phyloP scores from a whole-genome alignment of 108 stramenopile species.

The Mediolabrus comicus region DNA sequence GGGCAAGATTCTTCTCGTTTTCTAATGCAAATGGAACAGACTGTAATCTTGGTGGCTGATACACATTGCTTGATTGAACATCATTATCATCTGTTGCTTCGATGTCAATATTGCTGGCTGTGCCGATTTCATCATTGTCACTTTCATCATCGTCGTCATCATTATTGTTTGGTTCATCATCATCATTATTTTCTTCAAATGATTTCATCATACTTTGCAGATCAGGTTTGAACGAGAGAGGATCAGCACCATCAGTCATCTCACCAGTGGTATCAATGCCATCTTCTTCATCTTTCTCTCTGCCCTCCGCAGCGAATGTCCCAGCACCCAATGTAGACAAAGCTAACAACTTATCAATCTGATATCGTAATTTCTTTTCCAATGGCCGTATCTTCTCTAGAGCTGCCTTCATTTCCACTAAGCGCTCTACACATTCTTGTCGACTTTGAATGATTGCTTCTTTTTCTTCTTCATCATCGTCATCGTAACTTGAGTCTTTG shows the following conservation, averaged over 20 bases:
- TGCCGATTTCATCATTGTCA: constrained; percentile 23
- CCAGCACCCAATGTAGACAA: constrained; percentile 43
- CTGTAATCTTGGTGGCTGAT: constrained; percentile 77
- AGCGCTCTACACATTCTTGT: constrained; percentile 44
- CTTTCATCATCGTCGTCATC: constrained; percentile 5
- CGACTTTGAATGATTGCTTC: background rate
- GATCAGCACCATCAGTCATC: constrained; percentile 28
- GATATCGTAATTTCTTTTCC: constrained; percentile 84
- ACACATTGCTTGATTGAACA: constrained; percentile 31
- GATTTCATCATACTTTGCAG: constrained; percentile 43
- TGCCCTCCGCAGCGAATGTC: constrained; percentile 33
- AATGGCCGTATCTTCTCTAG: constrained; percentile 82
- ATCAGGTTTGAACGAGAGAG: constrained; percentile 43
- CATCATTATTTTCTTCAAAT: constrained; percentile 51
- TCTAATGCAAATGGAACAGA: constrained; percentile 79
- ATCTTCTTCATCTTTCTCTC: constrained; percentile 35
- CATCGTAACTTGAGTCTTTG: background rate
- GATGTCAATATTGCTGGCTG: constrained; percentile 11
- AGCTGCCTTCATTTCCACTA: constrained; percentile 73
- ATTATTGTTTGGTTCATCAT: constrained; percentile 16
- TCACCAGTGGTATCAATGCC: constrained; percentile 14
- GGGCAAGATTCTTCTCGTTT: constrained; percentile 48
- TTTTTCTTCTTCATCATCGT: constrained; percentile 6
- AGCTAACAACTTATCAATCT: constrained; percentile 79
- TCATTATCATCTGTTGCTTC: constrained; percentile 25